Conservation (phyloP, 805 yeast genomes). For the Pichia kluyveri region DNA sequence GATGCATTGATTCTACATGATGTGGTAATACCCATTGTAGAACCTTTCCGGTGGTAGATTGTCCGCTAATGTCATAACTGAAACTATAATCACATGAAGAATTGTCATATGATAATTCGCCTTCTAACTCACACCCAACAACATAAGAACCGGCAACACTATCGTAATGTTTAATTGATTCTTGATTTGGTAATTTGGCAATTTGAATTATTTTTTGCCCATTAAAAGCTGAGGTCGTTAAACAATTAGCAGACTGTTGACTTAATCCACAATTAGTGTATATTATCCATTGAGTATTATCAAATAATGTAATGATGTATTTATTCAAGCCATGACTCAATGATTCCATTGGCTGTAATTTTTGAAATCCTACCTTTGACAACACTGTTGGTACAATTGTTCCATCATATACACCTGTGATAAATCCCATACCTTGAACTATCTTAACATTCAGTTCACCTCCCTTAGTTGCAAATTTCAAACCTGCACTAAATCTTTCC, state of each 20-base stretch:
- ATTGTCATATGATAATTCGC: conserved; percentile 22
- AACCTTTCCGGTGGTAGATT: conserved; percentile 14
- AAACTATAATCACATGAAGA: conserved; percentile 28
- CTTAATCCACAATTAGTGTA: conserved; percentile 28
- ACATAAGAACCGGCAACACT: conserved; percentile 63
- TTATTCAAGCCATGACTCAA: conserved; percentile 38
- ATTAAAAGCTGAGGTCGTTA: conserved; percentile 26
- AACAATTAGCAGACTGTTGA: conserved; percentile 21
- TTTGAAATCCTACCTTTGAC: conserved; percentile 59
- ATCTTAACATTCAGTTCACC: conserved; percentile 39
- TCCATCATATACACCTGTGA: conserved; percentile 52
- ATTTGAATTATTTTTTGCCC: conserved; percentile 39
- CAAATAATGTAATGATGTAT: conserved; percentile 45
- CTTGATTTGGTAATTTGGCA: conserved; percentile 31
- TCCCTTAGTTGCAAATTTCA: conserved; percentile 23
- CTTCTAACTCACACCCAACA: conserved; percentile 34
- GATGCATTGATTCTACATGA: conserved; percentile 30
- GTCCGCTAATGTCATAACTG: conserved; percentile 26
- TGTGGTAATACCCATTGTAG: conserved; percentile 48
- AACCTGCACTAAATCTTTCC: conserved; percentile 25
- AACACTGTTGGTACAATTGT: conserved; percentile 43
- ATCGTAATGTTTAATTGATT: conserved; percentile 40
- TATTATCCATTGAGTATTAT: conserved; percentile 56
- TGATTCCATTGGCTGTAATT: conserved; percentile 31
- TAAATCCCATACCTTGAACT: conserved; percentile 76